Percentiles rank a stretch among this genome's conserved stretches.
phyloP scores from a whole-genome alignment of 495 filamentous ascomycete species.

The Beverwykella pulmonaria region DNA sequence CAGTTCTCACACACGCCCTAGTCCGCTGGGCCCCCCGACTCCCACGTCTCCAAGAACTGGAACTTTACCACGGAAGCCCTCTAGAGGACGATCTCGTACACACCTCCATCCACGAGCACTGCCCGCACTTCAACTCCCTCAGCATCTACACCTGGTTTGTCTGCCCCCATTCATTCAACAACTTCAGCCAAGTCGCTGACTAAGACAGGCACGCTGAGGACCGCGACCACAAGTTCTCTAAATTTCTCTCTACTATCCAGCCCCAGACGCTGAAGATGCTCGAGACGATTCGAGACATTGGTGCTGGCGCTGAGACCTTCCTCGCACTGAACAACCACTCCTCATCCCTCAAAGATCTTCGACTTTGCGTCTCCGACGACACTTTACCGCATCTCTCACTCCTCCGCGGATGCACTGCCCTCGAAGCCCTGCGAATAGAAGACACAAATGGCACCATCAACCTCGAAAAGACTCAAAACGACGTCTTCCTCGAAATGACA shows the following conservation, averaged over 20 bases:
- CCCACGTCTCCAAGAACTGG: conserved; percentile 53
- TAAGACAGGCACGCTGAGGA: conserved; percentile 41
- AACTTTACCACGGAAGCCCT: conserved; percentile 60
- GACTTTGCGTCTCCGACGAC: conserved; percentile 55
- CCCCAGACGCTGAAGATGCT: conserved; percentile 64
- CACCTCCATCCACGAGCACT: conserved; percentile 58
- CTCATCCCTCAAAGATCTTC: conserved; percentile 58
- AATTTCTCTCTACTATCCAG: conserved; percentile 59
- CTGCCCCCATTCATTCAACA: background rate
- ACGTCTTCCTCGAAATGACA: conserved; percentile 55
- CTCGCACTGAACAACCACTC: conserved; percentile 61
- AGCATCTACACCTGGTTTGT: conserved; percentile 58
- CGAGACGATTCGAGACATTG: conserved; percentile 56
- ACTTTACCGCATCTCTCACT: conserved; percentile 53
- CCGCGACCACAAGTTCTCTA: conserved; percentile 58
- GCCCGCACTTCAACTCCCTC: conserved; percentile 63
- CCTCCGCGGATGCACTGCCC: conserved; percentile 55
- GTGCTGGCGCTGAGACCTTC: conserved; percentile 58
- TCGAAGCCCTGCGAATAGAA: conserved; percentile 58
- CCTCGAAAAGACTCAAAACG: conserved; percentile 52
- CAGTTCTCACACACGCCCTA: conserved; percentile 49
- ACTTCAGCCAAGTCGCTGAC: background rate
- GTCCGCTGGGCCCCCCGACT: conserved; percentile 52
- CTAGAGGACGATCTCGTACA: conserved; percentile 56
- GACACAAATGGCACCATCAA: conserved; percentile 41